phyloP scores from a whole-genome alignment of 2,329 filamentous ascomycete species.

The Aspergillus ibericus region DNA sequence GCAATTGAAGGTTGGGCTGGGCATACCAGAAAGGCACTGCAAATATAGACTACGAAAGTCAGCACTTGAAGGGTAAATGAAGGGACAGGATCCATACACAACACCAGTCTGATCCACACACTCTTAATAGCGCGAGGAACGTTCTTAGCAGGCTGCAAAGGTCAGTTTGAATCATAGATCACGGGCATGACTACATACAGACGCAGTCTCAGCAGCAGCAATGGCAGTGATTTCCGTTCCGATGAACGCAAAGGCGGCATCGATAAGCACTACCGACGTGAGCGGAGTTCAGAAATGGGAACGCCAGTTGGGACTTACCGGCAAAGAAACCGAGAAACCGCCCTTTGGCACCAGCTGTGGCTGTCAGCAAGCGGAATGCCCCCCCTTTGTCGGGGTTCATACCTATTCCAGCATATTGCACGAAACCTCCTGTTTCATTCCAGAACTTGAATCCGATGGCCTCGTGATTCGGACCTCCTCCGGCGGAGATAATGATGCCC shows the following conservation, averaged over 20 bases:
- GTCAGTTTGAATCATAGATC: neutral
- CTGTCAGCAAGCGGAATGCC: neutral
- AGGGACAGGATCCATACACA: neutral
- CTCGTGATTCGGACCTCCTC: slow-evolving; percentile 18
- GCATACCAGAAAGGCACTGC: neutral
- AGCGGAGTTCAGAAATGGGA: neutral
- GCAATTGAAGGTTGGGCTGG: neutral
- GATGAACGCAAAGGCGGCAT: neutral
- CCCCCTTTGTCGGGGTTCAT: neutral
- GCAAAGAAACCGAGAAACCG: slow-evolving; percentile 21
- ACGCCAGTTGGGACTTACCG: neutral
- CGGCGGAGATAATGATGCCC: slow-evolving; percentile 14
- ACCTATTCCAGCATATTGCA: slow-evolving; percentile 12
- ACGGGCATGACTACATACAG: neutral
- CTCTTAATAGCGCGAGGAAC: neutral
- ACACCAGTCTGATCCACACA: neutral
- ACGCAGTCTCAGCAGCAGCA: neutral
- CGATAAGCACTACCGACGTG: neutral
- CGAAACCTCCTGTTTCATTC: slow-evolving; percentile 16
- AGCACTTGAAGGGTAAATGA: neutral
- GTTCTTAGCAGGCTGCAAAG: neutral
- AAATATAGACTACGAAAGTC: neutral
- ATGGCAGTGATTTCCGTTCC: neutral
- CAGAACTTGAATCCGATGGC: slow-evolving; percentile 19
- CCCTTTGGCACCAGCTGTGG: slow-evolving; percentile 15